Base-by-base conservation (phyloP, 2,329 filamentous ascomycete genomes). In the Nemania diffusa region DNA sequence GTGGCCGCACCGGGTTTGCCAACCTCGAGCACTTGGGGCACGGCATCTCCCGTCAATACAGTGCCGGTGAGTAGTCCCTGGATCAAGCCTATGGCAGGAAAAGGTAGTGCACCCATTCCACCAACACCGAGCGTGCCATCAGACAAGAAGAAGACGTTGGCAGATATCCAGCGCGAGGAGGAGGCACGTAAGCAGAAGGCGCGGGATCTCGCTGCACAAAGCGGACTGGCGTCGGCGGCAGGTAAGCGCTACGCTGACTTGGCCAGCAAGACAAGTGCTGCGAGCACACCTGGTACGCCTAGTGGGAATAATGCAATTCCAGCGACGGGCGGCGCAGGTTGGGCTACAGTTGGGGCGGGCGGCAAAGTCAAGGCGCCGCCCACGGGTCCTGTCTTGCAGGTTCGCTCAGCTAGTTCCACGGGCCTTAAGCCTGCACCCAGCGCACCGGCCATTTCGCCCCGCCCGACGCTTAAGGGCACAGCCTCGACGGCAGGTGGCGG, bases 121-220 rank as follows among this genome's bases (percentile, higher is more conserved):
- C 75, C 77, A 27, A 74, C 78, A 17, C 75, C 79, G 32, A 75
- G 77, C 15, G 74, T 76, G 15, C 70, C 79, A 44, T 78, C 80
- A 32, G 70, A 81, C 74, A 78, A 82, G 81, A 96, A 97, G 84
- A 97, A 97, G 87, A 97, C 94, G 0, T 84, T 98, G 51, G 93
- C 94, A 26, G 95, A 98, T 73, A 98, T 99, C 66, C 96, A 98
- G 79, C 94, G 94, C 70, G 96, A 99, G 81, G 96, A 99, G 77
- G 96, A 98, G 77, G 86, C 87, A 20, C 90, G 92, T 71, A 99
- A 99, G 85, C 90, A 91, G 74, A 93, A 91, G 78, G 87, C 89
- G 1, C 83, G 81, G 71, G 84, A 88, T 55, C 73, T 79, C 6
- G 80, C 84, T 2, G 78, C 80, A 3, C 87, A 88, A 73, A 79